These are phyloP conservation scores for Discostella stelligeroides DNA, from an alignment of 108 stramenopile genomes.

Conservation along the genomic window DNA sequence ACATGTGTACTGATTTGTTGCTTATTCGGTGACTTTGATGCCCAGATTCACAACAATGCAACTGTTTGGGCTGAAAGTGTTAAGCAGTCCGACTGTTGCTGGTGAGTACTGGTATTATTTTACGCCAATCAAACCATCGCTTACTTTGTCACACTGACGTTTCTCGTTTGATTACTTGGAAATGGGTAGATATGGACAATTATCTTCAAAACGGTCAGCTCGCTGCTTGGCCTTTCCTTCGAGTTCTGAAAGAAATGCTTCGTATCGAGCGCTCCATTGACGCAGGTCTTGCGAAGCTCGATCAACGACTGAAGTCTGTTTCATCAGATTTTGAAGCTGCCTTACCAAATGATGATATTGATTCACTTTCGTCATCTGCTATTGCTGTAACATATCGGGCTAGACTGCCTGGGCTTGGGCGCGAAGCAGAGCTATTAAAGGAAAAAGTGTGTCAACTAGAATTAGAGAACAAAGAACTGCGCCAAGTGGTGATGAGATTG, in stretches of 20 bases:
- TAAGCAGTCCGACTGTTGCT: constrained; percentile 77
- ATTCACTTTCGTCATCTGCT: constrained; percentile 60
- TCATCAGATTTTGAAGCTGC: constrained; percentile 50
- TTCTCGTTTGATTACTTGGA: too few species aligned
- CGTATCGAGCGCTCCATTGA: constrained; percentile 77
- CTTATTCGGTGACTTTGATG: too few species aligned
- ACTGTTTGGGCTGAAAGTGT: constrained; percentile 81
- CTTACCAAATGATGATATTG: constrained; percentile 52
- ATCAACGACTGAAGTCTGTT: constrained; percentile 54
- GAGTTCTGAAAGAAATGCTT: constrained; percentile 81
- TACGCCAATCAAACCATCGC: too few species aligned
- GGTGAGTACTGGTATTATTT: too few species aligned
- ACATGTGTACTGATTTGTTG: too few species aligned
- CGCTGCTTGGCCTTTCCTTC: constrained; percentile 87
- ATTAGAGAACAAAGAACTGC: constrained; percentile 51
- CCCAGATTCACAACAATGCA: constrained; percentile 78
- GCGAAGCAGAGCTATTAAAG: constrained; percentile 59
- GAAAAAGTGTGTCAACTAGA: constrained; percentile 43
- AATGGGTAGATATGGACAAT: constrained; percentile 88
- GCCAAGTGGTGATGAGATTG: constrained; percentile 32
- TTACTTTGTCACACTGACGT: too few species aligned
- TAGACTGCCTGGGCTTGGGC: constrained; percentile 49
- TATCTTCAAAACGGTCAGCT: constrained; percentile 86
- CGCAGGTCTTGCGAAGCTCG: constrained; percentile 66
- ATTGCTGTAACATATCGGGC: too few species aligned